Base-by-base conservation (phyloP, 805 yeast species). In the Yarrowia sp. region DNA sequence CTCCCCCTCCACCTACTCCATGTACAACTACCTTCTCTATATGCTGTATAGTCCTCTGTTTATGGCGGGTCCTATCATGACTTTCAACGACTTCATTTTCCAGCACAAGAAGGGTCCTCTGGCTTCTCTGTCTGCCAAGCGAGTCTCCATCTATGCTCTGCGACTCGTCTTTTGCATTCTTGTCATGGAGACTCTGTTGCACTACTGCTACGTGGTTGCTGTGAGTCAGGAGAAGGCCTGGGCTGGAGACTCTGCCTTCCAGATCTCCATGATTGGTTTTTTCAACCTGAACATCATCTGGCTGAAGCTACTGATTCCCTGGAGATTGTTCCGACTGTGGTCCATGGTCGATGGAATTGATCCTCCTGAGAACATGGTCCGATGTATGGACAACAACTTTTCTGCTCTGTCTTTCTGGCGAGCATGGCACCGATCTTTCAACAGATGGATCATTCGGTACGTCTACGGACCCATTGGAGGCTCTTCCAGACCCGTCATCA, bases 341-440 rank as follows among this genome's bases (percentile, higher is more conserved):
- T 84, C 95, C 9, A 79, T 95, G 68, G 72, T 91, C n/a, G 99
- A 95, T 77, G 91, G 90, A 0, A 91, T 94, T 65, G 98, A 95
- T 74, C 91, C 98, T 0, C 98, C 99, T 2, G 99, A 95, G 76
- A 95, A 95, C 74, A 95, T 95, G 98, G 87, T 95, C 68, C 82
- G 99, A 69, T 93, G 98, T 76, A 91, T 95, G 86, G 90, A 92
- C 76, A 92, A 95, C 78, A 95, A 95, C 78, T 95, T 88, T 77
- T 89, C 96, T 40, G 95, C 97, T 0, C 77, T 91, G 70, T 92
- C 95, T n/a, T 95, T 95, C 76, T 95, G 99, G 99, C 84, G 98
- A 75, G 96, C 97, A 3, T 95, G 99, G 99, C 99, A 95, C 78
- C 85, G 98, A 74, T 89, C 96, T 58, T 95, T 82, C 79, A 93